These are phyloP conservation scores for Monosporascus ibericus DNA, from an alignment of 2,329 filamentous ascomycete species.

Conservation along the genomic window DNA sequence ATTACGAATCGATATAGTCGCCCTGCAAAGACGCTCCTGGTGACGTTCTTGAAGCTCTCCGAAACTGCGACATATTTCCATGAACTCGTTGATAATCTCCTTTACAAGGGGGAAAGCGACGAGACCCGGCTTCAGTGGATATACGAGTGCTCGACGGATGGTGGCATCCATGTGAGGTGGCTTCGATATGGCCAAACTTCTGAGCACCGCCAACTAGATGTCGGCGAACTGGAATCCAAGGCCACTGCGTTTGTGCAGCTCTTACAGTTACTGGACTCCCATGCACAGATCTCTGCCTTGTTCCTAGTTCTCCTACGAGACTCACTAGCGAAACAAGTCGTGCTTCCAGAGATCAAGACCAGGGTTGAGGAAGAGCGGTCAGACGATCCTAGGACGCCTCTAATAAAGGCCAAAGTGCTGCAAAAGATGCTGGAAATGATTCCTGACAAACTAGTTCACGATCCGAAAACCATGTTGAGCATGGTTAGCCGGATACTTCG, in stretches of 20 bases:
- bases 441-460: constrained; percentile 56
- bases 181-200: constrained; percentile 14
- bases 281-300: constrained; percentile 51
- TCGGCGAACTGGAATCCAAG: constrained; percentile 41
- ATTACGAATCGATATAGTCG: constrained; percentile 34
- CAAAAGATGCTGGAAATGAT: constrained; percentile 60
- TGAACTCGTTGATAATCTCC: constrained; percentile 46
- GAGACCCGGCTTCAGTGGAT: constrained; percentile 39
- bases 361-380: constrained; percentile 25
- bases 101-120: constrained; percentile 44
- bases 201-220: constrained; percentile 26
- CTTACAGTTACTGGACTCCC: constrained; percentile 42
- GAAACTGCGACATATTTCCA: constrained; percentile 44
- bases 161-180: constrained; percentile 45
- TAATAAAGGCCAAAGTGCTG: constrained; percentile 56
- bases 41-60: constrained; percentile 52
- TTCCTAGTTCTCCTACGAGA: constrained; percentile 54
- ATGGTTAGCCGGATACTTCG: constrained; percentile 56
- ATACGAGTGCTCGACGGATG: constrained; percentile 39
- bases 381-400: constrained; percentile 37
- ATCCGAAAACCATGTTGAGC: constrained; percentile 59
- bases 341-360: constrained; percentile 18
- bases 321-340: constrained; percentile 42
- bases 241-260: constrained; percentile 42
- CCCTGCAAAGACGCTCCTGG: constrained; percentile 45